Base-by-base conservation (phyloP, 768 basidiomycete species). In the Melanogaster broomeanus region DNA sequence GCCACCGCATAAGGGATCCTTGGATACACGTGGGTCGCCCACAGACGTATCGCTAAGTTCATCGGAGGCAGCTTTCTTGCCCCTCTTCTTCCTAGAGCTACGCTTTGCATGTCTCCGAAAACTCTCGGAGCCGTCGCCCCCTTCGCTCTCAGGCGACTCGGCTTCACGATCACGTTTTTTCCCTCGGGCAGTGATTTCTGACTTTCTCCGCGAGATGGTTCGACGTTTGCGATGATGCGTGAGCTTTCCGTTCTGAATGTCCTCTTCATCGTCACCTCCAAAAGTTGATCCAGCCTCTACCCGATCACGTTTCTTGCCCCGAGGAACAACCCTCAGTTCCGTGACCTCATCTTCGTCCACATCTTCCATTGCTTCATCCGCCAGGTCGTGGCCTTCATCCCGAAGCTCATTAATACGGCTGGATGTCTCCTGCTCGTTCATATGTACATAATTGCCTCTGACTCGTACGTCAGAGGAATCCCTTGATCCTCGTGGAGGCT, bases 241-340 rank as follows among this genome's bases (percentile, higher is more conserved):
- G 40, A 72, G 59, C 57, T 75, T 77, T 39, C 72, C 71, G 54
- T 74, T 73, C 44, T 61, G 69, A 34, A 69, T 67, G 30, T 71
- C 71, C 2, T 73, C 71, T 15, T 75, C 72, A 6, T 72, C 70
- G 56, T 87, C 87, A 22, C 79, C 82, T 41, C 81, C 87, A 60
- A 88, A 84, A 0, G 80, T 81, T 4, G 87, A 87, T 7, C 80
- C 88, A 49, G 86, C 86, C 62, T 88, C 87, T 7, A 79, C 77
- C 35, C 85, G 84, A 67, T 87, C 87, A 55, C 89, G 83, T 71
- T 92, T 92, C 75, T 80, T 87, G 40, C 88, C 87, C 53, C 69
- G 58, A 27, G 65, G 59, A 50, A 69, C 60, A 42, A 69, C 67
- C 48, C 60, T 65, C 43, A 76, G 65, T 45, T 75, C 76, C 21